Conservation (phyloP, 2,329 filamentous ascomycete species). For the Hypoxylon sp. region DNA sequence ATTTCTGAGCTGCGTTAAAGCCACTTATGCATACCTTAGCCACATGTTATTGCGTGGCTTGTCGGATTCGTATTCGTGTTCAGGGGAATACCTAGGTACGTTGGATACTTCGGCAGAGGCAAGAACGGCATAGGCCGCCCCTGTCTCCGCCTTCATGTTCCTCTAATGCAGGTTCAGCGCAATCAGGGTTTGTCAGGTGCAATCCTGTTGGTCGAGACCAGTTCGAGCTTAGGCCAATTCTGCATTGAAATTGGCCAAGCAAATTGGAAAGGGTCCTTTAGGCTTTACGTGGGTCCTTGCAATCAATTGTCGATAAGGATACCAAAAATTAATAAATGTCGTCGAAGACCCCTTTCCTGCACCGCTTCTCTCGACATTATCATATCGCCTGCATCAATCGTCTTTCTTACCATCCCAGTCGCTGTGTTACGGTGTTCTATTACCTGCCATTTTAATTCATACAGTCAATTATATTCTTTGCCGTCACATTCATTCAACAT, state of each 20-base stretch:
- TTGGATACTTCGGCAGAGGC: conserved; percentile 17
- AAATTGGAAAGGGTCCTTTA: conserved; percentile 33
- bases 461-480: conserved; percentile 2
- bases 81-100: conserved; percentile 10
- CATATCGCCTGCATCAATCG: conserved; percentile 17
- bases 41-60: conserved; percentile 42
- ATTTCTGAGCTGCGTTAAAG: conserved; percentile 6
- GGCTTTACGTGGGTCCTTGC: conserved; percentile 3
- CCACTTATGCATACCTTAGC: conserved; percentile 28
- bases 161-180: conserved; percentile 38
- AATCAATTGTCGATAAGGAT: conserved; percentile 44
- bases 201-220: conserved; percentile 31
- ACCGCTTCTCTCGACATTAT: conserved; percentile 12
- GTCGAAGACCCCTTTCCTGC: conserved; percentile 25
- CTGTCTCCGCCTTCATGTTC: conserved; percentile 42
- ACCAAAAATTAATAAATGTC: conserved; percentile 42
- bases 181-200: background rate
- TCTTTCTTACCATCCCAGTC: background rate
- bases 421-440: conserved; percentile 4
- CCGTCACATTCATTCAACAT: conserved; percentile 57
- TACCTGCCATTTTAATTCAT: background rate
- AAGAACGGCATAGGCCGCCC: conserved; percentile 23
- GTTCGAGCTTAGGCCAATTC: conserved; percentile 26
- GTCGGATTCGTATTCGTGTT: conserved; percentile 48
- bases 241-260: conserved; percentile 35